These are phyloP conservation scores for Xylaria arbuscula DNA, from an alignment of 2,329 filamentous ascomycete genomes.

Conservation along the genomic window DNA sequence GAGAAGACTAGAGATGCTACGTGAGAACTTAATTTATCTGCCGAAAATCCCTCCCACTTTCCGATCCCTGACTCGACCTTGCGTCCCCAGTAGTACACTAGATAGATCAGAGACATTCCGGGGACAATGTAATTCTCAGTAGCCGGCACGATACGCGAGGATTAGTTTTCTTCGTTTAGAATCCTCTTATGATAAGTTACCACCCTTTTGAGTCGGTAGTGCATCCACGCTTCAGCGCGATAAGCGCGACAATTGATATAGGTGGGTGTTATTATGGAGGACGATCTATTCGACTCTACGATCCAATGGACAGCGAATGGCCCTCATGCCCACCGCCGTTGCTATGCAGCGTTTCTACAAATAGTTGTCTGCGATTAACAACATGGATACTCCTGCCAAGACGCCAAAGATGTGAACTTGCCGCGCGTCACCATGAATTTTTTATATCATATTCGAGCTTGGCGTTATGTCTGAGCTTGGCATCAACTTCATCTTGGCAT, in stretches of 20 bases:
- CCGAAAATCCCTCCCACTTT: conserved; percentile 18
- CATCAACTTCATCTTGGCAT: neutral
- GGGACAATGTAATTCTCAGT: neutral
- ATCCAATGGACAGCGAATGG: neutral
- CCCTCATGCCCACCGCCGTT: neutral
- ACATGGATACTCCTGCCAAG: neutral
- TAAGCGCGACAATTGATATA: no score
- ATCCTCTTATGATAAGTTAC: no score
- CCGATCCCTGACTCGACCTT: neutral
- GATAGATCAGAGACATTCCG: neutral
- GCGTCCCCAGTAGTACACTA: neutral
- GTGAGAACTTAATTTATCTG: conserved; percentile 12
- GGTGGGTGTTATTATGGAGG: neutral
- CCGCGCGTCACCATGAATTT: conserved; percentile 4
- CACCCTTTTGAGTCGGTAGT: no score
- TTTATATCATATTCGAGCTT: neutral
- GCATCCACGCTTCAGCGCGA: no score
- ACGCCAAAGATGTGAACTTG: neutral
- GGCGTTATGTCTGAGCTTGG: neutral
- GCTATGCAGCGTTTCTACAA: neutral
- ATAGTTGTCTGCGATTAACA: neutral
- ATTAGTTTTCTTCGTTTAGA: no score
- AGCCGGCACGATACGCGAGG: neutral
- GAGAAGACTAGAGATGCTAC: neutral
- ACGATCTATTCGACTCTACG: neutral